phyloP scores from a whole-genome alignment of 495 filamentous ascomycete species.

The Barbatosphaeria neglecta region DNA sequence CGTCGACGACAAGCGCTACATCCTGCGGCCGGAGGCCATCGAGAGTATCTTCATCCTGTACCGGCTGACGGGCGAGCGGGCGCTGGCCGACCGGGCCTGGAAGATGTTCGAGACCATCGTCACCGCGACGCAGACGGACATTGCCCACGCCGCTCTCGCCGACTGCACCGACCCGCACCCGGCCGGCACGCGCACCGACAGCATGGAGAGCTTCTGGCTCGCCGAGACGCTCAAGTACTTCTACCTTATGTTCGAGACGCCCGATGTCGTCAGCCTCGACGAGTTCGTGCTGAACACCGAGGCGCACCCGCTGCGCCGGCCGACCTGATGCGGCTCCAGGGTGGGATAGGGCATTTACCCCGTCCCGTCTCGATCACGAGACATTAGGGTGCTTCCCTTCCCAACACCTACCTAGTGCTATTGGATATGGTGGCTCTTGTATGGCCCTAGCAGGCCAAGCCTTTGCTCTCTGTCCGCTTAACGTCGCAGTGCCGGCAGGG shows the following conservation, averaged over 20 bases:
- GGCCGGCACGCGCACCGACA: constrained; percentile 6
- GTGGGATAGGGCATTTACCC: too few species aligned
- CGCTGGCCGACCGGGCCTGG: constrained; percentile 62
- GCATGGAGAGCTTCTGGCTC: constrained; percentile 41
- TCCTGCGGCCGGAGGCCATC: constrained; percentile 53
- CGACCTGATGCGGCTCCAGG: too few species aligned
- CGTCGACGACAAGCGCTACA: constrained; percentile 23
- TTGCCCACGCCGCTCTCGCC: constrained; percentile 45
- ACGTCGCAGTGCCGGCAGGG: too few species aligned
- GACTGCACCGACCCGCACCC: constrained; percentile 30
- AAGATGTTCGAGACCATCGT: constrained; percentile 60
- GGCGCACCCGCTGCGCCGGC: constrained; percentile 49
- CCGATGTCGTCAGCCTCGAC: constrained; percentile 50
- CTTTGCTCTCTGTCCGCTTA: too few species aligned
- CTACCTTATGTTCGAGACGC: constrained; percentile 67
- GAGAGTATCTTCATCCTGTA: constrained; percentile 68
- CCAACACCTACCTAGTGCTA: too few species aligned
- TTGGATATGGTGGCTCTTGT: too few species aligned
- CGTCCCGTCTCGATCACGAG: too few species aligned
- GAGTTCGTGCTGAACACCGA: constrained; percentile 51
- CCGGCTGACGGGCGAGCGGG: constrained; percentile 57
- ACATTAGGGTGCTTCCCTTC: too few species aligned
- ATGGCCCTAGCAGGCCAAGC: too few species aligned
- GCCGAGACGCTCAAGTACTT: constrained; percentile 77
- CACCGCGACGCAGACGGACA: constrained; percentile 45